Percentiles rank a stretch among this genome's conserved stretches.
These are phyloP conservation scores for Sarocladium kiliense DNA, from an alignment of 2,329 filamentous ascomycete species.

Conservation along the genomic window DNA sequence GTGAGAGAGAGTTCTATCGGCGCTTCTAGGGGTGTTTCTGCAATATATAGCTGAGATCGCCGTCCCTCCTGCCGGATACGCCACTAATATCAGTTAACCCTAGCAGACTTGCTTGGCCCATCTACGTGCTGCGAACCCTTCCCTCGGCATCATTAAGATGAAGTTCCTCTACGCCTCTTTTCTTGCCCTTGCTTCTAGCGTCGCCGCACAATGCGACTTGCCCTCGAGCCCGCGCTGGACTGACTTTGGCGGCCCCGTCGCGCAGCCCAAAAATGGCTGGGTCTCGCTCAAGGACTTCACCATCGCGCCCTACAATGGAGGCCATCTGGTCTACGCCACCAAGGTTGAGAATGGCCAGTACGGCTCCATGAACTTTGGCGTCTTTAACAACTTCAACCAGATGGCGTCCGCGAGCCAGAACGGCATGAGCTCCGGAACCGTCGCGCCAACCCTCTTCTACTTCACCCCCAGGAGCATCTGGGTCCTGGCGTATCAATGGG, in stretches of 20 bases:
- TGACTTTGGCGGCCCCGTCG: constrained; percentile 40
- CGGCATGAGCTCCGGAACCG: constrained; percentile 37
- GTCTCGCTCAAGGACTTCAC: constrained; percentile 58
- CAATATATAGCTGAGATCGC: not conserved
- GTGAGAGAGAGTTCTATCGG: not conserved
- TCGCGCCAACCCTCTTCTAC: constrained; percentile 58
- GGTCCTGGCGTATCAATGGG: constrained; percentile 59
- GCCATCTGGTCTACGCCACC: constrained; percentile 55
- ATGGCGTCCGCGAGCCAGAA: constrained; percentile 48
- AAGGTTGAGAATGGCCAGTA: constrained; percentile 34
- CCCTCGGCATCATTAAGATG: not conserved
- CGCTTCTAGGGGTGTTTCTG: not conserved
- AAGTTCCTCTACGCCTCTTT: not conserved
- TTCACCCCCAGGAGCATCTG: constrained; percentile 54
- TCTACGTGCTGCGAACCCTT: not conserved
- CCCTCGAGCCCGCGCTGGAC: constrained; percentile 52
- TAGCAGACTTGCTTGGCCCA: not conserved
- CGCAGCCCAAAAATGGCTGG: constrained; percentile 49
- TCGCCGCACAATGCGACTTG: constrained; percentile 34
- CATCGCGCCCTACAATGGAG: constrained; percentile 43
- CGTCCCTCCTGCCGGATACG: not conserved
- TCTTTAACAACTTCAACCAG: constrained; percentile 46
- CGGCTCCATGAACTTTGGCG: constrained; percentile 52
- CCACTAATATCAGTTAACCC: not conserved
- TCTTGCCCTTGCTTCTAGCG: not conserved